phyloP scores from a whole-genome alignment of 768 basidiomycete genomes.

The Suillus ampliporus region DNA sequence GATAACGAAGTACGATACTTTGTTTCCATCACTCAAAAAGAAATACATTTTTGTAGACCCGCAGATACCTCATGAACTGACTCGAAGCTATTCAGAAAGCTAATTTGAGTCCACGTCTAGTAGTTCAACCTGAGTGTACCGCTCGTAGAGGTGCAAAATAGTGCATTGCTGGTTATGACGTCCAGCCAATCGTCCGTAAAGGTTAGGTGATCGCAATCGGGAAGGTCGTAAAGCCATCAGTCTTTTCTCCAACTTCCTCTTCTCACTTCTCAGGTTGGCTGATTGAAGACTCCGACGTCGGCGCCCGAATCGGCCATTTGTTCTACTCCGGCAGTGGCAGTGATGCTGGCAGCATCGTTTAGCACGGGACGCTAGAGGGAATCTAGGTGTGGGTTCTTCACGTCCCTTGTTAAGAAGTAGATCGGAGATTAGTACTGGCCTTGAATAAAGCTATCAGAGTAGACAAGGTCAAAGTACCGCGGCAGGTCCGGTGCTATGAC shows the following conservation, averaged over 20 bases:
- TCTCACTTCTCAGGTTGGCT: background rate
- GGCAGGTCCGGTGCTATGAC: constrained; percentile 33
- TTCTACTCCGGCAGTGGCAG: constrained; percentile 21
- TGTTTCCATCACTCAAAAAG: background rate
- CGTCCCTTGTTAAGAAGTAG: constrained; percentile 24
- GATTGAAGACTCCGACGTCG: constrained; percentile 31
- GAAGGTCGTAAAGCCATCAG: background rate
- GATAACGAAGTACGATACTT: constrained; percentile 1
- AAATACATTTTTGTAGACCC: background rate
- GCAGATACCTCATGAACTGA: background rate
- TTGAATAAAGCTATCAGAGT: constrained; percentile 34
- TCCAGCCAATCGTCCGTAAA: background rate
- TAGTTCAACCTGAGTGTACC: background rate
- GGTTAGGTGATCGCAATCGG: background rate
- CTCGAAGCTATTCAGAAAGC: background rate
- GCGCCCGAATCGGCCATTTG: constrained; percentile 31
- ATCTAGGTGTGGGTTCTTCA: constrained; percentile 20
- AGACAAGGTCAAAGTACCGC: constrained; percentile 39
- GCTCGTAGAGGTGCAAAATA: background rate
- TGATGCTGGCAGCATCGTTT: constrained; percentile 31
- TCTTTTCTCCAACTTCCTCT: background rate
- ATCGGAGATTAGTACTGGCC: constrained; percentile 33
- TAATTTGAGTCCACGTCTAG: background rate
- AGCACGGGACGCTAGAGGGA: constrained; percentile 34
- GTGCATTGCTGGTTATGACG: background rate